Conservation (phyloP, 768 basidiomycete species). For the Scleroderma citrinum region DNA sequence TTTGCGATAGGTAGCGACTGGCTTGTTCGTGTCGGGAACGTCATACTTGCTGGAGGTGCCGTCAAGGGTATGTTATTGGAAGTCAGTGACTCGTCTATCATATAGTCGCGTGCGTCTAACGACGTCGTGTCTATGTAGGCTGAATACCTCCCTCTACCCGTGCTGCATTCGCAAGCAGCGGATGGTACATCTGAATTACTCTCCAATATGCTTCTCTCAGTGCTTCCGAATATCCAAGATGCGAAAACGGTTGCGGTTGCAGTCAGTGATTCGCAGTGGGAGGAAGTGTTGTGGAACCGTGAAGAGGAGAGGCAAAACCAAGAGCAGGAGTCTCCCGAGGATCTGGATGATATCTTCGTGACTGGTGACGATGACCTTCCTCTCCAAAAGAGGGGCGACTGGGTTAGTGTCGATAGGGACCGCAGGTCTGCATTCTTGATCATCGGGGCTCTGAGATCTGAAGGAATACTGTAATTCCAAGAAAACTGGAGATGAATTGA, state of each 20-base stretch:
- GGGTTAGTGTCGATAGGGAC: slow-evolving; percentile 75
- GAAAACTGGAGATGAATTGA: too few species aligned
- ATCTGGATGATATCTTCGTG: slow-evolving; percentile 53
- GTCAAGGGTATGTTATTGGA: slow-evolving; percentile 83
- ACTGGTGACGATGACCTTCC: slow-evolving; percentile 53
- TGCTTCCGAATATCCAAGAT: slow-evolving; percentile 67
- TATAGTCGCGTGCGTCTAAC: background rate
- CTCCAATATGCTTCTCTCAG: slow-evolving; percentile 67
- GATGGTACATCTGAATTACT: slow-evolving; percentile 71
- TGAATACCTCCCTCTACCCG: slow-evolving; percentile 75
- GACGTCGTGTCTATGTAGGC: slow-evolving; percentile 42
- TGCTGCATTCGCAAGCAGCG: slow-evolving; percentile 53
- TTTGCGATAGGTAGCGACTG: slow-evolving; percentile 77
- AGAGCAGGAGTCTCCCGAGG: slow-evolving; percentile 16
- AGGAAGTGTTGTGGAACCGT: slow-evolving; percentile 71
- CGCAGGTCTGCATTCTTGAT: slow-evolving; percentile 75
- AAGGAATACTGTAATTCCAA: slow-evolving; percentile 51
- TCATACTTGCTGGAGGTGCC: slow-evolving; percentile 66
- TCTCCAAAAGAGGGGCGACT: slow-evolving; percentile 52
- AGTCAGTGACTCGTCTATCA: slow-evolving; percentile 33
- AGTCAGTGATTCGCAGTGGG: slow-evolving; percentile 73
- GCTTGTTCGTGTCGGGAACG: slow-evolving; percentile 76
- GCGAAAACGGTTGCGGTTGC: slow-evolving; percentile 75
- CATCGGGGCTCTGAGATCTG: slow-evolving; percentile 67
- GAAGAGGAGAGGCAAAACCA: slow-evolving; percentile 44